phyloP scores from a whole-genome alignment of 352 stramenopile genomes.

The Pythium phragmitis region DNA sequence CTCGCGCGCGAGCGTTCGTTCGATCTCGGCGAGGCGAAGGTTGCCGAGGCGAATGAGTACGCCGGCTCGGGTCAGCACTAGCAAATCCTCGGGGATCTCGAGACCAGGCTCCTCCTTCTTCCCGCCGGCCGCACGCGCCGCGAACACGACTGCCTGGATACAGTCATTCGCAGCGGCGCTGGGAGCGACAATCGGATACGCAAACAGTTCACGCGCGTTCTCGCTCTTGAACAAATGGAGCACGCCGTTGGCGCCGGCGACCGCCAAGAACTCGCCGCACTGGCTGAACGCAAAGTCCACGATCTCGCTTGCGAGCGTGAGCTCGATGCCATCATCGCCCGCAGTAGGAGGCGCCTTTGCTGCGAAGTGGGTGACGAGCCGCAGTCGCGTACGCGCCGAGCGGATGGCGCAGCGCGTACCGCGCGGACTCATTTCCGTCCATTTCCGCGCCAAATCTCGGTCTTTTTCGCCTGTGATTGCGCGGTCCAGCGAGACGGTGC shows the following conservation, averaged over 20 bases:
- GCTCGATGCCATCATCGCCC: neutral
- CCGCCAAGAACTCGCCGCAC: slow-evolving; percentile 26
- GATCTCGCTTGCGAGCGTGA: slow-evolving; percentile 16
- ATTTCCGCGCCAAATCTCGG: slow-evolving; percentile 7
- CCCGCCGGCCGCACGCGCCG: neutral
- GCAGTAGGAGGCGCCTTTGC: neutral
- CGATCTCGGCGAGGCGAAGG: slow-evolving; percentile 20
- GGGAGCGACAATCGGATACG: slow-evolving; percentile 28
- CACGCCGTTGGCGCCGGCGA: slow-evolving; percentile 20
- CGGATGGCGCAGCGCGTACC: slow-evolving; percentile 20
- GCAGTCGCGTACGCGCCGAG: slow-evolving; percentile 4
- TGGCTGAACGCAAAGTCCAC: slow-evolving; percentile 28
- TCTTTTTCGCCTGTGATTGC: slow-evolving; percentile 11
- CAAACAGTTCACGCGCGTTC: slow-evolving; percentile 21
- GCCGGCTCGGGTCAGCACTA: slow-evolving; percentile 27
- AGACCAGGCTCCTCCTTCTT: neutral
- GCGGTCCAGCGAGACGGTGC: slow-evolving; percentile 1
- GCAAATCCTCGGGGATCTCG: slow-evolving; percentile 22
- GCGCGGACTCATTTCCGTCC: slow-evolving; percentile 15
- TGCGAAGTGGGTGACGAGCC: slow-evolving; percentile 4
- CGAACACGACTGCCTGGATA: slow-evolving; percentile 27
- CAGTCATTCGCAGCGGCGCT: slow-evolving; percentile 14
- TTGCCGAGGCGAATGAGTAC: slow-evolving; percentile 30
- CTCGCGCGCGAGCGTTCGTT: slow-evolving; percentile 21
- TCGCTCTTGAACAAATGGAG: slow-evolving; percentile 29